Evolutionary conservation across 2,329 filamentous ascomycete species (phyloP).

Genomic region (Scorias spongiosa): DNA sequence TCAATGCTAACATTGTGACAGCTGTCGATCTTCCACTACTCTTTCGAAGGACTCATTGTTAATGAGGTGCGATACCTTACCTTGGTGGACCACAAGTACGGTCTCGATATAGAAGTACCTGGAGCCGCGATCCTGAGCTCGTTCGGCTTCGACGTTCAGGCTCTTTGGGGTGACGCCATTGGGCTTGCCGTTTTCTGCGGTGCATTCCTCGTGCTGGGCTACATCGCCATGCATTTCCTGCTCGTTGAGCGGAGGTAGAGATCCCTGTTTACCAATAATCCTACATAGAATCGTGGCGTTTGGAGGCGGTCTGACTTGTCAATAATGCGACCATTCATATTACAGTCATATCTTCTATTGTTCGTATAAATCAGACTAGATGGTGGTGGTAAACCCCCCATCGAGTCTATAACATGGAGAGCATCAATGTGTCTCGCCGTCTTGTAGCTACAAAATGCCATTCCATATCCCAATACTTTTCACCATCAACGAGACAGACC

Average conservation of each 20-base stretch:
- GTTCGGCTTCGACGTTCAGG: slow-evolving; percentile 83
- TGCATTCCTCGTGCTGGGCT: slow-evolving; percentile 75
- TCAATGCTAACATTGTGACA: slow-evolving; percentile 22
- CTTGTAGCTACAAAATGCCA: too few species aligned
- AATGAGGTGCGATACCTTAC: slow-evolving; percentile 89
- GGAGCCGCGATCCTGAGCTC: slow-evolving; percentile 86
- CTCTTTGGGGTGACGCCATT: slow-evolving; percentile 70
- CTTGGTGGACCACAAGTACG: slow-evolving; percentile 86
- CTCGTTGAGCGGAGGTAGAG: slow-evolving; percentile 68
- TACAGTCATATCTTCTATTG: too few species aligned
- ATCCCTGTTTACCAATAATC: too few species aligned
- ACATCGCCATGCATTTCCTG: slow-evolving; percentile 81
- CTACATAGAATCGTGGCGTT: too few species aligned
- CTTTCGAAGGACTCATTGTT: slow-evolving; percentile 89
- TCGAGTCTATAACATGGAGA: too few species aligned
- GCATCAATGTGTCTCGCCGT: too few species aligned
- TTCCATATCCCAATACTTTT: too few species aligned
- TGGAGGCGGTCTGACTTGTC: too few species aligned
- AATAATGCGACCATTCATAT: too few species aligned
- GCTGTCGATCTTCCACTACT: slow-evolving; percentile 95
- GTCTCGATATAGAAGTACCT: slow-evolving; percentile 88
- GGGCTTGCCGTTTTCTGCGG: slow-evolving; percentile 71
- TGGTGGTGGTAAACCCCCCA: too few species aligned
- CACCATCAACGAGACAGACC: too few species aligned
- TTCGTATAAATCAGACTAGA: too few species aligned